phyloP scores from a whole-genome alignment of 805 yeast genomes.

The Clavispora vitiphila region DNA sequence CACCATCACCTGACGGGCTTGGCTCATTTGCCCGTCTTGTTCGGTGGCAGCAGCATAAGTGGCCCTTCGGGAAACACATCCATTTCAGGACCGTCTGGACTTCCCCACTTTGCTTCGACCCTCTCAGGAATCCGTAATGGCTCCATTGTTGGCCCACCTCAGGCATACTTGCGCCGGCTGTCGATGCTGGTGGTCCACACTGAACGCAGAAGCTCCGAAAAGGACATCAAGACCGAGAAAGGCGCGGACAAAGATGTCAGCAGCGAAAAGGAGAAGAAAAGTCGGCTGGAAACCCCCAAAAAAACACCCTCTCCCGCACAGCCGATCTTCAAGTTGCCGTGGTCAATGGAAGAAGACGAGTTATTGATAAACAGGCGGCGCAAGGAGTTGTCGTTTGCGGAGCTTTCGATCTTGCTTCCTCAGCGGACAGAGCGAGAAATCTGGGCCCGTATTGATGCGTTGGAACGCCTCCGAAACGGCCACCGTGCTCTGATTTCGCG shows the following conservation, averaged over 20 bases:
- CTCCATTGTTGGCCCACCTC: constrained; percentile 25
- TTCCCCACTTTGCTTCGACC: constrained; percentile 27
- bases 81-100: constrained; percentile 32
- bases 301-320: constrained; percentile 2
- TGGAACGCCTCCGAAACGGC: constrained; percentile 17
- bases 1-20: constrained; percentile 39
- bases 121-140: constrained; percentile 39
- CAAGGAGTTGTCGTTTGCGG: constrained; percentile 63
- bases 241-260: constrained; percentile 2
- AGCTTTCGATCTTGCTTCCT: constrained; percentile 68
- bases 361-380: constrained; percentile 49
- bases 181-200: constrained; percentile 9
- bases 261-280: constrained; percentile 2
- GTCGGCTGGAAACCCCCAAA: constrained; percentile 1
- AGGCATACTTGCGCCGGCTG: constrained; percentile 15
- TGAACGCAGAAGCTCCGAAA: constrained; percentile 10
- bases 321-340: constrained; percentile 32
- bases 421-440: constrained; percentile 73
- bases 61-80: constrained; percentile 38
- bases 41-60: constrained; percentile 37
- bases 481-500: constrained; percentile 16
- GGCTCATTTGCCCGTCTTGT: constrained; percentile 40
- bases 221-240: constrained; percentile 2
- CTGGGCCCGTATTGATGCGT: constrained; percentile 49
- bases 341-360: constrained; percentile 71